Base-by-base conservation (phyloP, 1,284 basidiomycete genomes). In the Chondrostereum purpureum region DNA sequence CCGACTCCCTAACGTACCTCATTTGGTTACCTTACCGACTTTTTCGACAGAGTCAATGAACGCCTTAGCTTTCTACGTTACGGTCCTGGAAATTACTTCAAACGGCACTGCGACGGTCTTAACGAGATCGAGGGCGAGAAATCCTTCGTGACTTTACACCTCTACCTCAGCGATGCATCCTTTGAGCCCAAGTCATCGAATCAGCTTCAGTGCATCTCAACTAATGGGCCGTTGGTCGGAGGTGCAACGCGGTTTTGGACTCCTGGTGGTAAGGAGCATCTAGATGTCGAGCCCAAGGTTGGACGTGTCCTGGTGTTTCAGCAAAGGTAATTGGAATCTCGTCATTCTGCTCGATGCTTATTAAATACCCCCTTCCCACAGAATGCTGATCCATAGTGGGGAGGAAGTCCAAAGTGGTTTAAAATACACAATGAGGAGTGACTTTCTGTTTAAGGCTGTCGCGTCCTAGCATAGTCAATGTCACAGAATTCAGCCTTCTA, bases 161-260 rank as follows among this genome's bases (percentile, higher is more conserved):
- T 69, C 10, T 70, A 69, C 47, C 58, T 70, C 19, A 69, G 64
- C 39, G 66, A 61, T 21, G 23, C 22, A 12, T 45, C 36, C 21
- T n/a, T n/a, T n/a, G 18, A 14, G 22, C 16, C 3, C 13, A n/a
- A 34, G 22, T 3, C 41, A 20, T 21, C 33, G 4, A n/a, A 35
- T 14, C 18, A 21, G 14, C n/a, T n/a, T n/a, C n/a, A n/a, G n/a
- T n/a, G n/a, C n/a, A 37, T 68, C 68, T 3, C 58, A 66, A 8
- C 67, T 69, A n/a, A n/a, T n/a, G n/a, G n/a, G n/a, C n/a, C n/a
- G n/a, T 43, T 67, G 63, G 61, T 60, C 65, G 5, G 59, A 62
- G 18, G 54, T 65, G 51, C 64, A 64, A 54, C 66, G 62, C 46
- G n/a, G n/a, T n/a, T n/a, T n/a, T n/a, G n/a, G n/a, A n/a, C n/a